Evolutionary conservation across 2,329 filamentous ascomycete genomes (phyloP).

Genomic region (Aspergillus transmontanensis): DNA sequence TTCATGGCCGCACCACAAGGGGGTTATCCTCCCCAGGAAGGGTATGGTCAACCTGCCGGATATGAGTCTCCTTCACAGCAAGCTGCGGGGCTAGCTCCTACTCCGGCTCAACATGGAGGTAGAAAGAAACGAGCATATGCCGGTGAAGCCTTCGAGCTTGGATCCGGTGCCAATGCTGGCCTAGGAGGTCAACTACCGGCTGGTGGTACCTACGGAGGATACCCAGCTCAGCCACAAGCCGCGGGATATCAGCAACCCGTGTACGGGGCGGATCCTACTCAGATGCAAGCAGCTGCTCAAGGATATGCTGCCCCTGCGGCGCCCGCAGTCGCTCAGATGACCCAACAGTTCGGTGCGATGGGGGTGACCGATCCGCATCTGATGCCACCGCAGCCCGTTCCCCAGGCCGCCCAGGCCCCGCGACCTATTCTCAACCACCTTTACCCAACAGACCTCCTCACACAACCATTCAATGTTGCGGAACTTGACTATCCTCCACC

Average conservation of each 20-base stretch:
- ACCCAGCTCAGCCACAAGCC: slow-evolving; percentile 56
- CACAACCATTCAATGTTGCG: slow-evolving; percentile 89
- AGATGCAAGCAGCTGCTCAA: slow-evolving; percentile 63
- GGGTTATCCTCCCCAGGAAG: slow-evolving; percentile 54
- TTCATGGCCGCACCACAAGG: slow-evolving; percentile 56
- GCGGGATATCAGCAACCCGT: slow-evolving; percentile 46
- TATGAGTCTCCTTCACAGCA: slow-evolving; percentile 44
- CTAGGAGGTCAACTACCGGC: slow-evolving; percentile 52
- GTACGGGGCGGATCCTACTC: slow-evolving; percentile 49
- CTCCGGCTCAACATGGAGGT: slow-evolving; percentile 39
- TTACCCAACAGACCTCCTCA: slow-evolving; percentile 87
- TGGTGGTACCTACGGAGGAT: slow-evolving; percentile 65
- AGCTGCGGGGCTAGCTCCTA: slow-evolving; percentile 33
- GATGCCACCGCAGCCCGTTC: slow-evolving; percentile 43
- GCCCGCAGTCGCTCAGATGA: slow-evolving; percentile 69
- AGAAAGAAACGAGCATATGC: slow-evolving; percentile 93
- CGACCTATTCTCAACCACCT: slow-evolving; percentile 74
- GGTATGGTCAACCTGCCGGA: slow-evolving; percentile 46
- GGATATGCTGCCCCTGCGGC: slow-evolving; percentile 63
- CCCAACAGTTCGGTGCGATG: slow-evolving; percentile 80
- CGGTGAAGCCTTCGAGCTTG: slow-evolving; percentile 91
- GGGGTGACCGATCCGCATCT: slow-evolving; percentile 64
- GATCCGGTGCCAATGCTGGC: slow-evolving; percentile 78
- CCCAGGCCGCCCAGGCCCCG: slow-evolving; percentile 47
- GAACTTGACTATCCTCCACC: slow-evolving; percentile 92